Evolutionary conservation across 2,329 filamentous ascomycete species (phyloP), one percentile per base, ranked within the genome.

Genomic region (Malbranchea zuffiana): DNA sequence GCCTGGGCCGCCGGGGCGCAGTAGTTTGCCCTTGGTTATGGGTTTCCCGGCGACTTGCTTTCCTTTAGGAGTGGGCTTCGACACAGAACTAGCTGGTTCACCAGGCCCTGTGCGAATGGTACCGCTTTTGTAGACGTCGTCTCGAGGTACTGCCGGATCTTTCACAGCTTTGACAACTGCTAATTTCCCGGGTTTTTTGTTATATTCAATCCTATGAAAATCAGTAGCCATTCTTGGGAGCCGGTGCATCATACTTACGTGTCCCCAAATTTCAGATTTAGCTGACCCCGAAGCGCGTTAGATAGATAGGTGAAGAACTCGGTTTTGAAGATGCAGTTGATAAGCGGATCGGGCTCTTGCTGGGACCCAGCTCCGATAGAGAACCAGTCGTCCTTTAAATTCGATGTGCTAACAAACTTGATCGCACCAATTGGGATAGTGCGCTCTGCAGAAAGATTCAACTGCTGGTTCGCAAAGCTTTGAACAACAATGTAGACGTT

Each of bases 171-270:
- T 96, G 54, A 98, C 82, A 4, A 77, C 63, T 37, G 88, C 82
- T 58, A 84, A 73, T 66, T 98, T 98, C 38, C 84, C 84, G 1
- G 90, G 90, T 63, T 98, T 98, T 72, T 96, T 98, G 55, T 88
- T 87, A 61, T 94, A 98, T 56, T 94, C 84, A 49, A 98, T 87
- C 4, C 65, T 71, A 37, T 15, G 10, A 29, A 49, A 48, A 16
- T 39, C 46, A 46, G 37, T 13, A 40, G 15, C 10, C 31, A 11
- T 27, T 20, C 7, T 4, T 17, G 19, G 31, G 6, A 31, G 12
- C 10, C 5, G n/a, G 11, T 15, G 10, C 7, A 13, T 5, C 30
- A 19, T 34, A 60, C 67, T 62, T 56, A 71, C 41, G 71, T 72
- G 18, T 90, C 80, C n/a, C 68, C 75, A 44, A 96, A 80, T 61